Conservation (phyloP, 768 basidiomycete genomes). For the Coprinellus micaceus region DNA sequence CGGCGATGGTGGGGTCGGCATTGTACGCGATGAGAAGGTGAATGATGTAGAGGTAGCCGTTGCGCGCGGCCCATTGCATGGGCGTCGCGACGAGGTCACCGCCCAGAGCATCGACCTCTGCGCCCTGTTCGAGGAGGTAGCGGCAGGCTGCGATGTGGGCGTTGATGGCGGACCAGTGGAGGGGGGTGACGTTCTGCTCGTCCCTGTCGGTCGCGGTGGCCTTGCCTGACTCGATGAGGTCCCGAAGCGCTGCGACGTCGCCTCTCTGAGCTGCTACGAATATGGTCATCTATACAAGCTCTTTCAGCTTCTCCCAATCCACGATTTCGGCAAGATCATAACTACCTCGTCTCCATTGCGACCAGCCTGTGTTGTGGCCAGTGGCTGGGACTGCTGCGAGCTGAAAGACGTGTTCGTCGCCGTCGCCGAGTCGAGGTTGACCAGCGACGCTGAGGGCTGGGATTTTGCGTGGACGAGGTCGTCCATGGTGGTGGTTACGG, state of each 20-base stretch:
- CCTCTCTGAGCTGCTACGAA: constrained; percentile 88
- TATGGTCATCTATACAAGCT: constrained; percentile 48
- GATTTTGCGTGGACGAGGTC: constrained; percentile 47
- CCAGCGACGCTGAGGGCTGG: constrained; percentile 44
- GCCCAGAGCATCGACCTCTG: constrained; percentile 90
- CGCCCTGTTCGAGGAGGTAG: constrained; percentile 86
- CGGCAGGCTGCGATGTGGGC: constrained; percentile 88
- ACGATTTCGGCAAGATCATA: background rate
- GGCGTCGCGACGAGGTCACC: constrained; percentile 94
- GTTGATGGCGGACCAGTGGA: constrained; percentile 99
- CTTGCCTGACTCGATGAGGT: constrained; percentile 67
- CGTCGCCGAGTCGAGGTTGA: constrained; percentile 44
- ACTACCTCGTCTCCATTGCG: constrained; percentile 22
- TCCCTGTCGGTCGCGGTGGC: constrained; percentile 78
- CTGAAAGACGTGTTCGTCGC: constrained; percentile 46
- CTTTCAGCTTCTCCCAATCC: constrained; percentile 4
- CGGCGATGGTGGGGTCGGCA: constrained; percentile 88
- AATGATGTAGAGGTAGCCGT: constrained; percentile 93
- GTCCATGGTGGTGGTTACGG: constrained; percentile 37
- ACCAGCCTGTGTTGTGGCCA: constrained; percentile 32
- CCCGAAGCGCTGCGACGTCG: constrained; percentile 60
- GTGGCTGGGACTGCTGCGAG: too few species aligned
- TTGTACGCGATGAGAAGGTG: constrained; percentile 86
- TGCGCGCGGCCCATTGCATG: constrained; percentile 97
- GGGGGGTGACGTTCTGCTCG: constrained; percentile 86